A percentile compares a stretch with the other conserved stretches of the same genome.
Conservation (phyloP, 495 filamentous ascomycete genomes). For the Xylaria curta region DNA sequence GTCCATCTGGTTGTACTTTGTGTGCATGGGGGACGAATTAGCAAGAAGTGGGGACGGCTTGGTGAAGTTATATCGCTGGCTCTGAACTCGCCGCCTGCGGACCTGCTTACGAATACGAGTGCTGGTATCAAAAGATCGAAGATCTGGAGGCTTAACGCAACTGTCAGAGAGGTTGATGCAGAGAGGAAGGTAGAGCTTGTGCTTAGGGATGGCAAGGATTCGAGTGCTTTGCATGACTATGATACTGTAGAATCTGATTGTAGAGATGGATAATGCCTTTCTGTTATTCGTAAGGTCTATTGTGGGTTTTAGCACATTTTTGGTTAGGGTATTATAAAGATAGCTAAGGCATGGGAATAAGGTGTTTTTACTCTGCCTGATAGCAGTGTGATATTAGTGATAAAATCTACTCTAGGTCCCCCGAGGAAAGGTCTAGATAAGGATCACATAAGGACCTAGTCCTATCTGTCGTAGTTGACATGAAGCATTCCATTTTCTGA, state of each 20-base stretch:
- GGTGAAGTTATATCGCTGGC: neutral
- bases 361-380: too few species aligned
- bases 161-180: neutral
- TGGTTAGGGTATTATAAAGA: too few species aligned
- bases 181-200: neutral
- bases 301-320: neutral
- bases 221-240: neutral
- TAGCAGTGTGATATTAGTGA: too few species aligned
- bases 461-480: too few species aligned
- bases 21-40: neutral
- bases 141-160: neutral
- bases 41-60: neutral
- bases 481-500: too few species aligned
- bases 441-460: too few species aligned
- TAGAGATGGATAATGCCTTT: neutral
- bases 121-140: neutral
- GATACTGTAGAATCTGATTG: neutral
- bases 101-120: neutral
- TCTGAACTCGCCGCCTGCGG: neutral
- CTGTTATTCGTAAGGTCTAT: neutral
- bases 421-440: too few species aligned
- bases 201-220: neutral
- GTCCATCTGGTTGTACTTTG: neutral
- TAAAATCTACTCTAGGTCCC: too few species aligned
- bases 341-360: too few species aligned